phyloP scores from a whole-genome alignment of 2,329 filamentous ascomycete species.

The Tolypocladium amazonense region DNA sequence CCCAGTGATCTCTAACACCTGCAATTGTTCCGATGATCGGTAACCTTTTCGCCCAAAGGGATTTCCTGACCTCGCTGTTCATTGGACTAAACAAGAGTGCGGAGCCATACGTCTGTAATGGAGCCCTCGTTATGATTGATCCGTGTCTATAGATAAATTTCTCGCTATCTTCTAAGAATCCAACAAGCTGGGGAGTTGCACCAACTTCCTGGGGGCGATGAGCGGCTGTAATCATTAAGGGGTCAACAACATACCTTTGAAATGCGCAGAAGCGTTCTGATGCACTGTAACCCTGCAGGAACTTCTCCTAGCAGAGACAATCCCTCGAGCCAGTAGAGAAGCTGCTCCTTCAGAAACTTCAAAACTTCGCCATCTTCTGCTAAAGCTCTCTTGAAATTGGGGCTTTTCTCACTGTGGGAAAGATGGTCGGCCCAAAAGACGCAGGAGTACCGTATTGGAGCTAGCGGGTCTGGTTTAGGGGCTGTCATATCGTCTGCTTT shows the following conservation, averaged over 20 bases:
- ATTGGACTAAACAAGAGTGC: not conserved
- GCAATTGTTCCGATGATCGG: not conserved
- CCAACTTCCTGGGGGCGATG: not conserved
- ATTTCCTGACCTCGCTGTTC: not conserved
- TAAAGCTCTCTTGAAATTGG: not conserved
- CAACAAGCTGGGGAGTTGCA: not conserved
- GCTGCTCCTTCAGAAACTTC: not conserved
- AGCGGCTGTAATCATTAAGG: not conserved
- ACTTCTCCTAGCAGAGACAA: not conserved
- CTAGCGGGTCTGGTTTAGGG: constrained; percentile 8
- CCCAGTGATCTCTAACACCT: not conserved
- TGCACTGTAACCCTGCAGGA: not conserved
- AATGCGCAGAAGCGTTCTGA: not conserved
- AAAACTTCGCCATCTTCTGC: not conserved
- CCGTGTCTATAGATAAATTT: not conserved
- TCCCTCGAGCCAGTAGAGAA: not conserved
- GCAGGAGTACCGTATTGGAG: constrained; percentile 6
- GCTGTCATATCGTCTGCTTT: constrained; percentile 3
- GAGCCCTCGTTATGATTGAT: not conserved
- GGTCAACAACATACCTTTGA: not conserved
- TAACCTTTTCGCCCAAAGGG: not conserved
- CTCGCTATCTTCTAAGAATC: not conserved
- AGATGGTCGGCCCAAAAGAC: constrained; percentile 10
- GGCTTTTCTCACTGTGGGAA: not conserved
- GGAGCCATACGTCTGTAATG: not conserved